Evolutionary conservation across 2,329 filamentous ascomycete species (phyloP), one percentile per base, ranked within the genome.

Genomic region (Didymellaceae sp.): DNA sequence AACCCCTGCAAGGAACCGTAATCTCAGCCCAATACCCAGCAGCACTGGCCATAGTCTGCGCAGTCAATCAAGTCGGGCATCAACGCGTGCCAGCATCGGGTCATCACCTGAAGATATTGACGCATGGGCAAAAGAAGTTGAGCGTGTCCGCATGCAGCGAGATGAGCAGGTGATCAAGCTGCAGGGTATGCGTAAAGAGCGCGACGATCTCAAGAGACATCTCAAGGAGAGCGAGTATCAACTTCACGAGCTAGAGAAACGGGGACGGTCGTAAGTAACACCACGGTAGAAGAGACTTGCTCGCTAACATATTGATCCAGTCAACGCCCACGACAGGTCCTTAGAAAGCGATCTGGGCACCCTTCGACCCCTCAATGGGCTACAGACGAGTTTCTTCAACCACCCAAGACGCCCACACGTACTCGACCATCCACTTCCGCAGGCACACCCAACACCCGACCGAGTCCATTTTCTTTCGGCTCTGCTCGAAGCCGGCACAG

Each of bases 131-230:
- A 59, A 52, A 16, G 68, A 73, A 35, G 59, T 73, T 6, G 70
- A 74, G 31, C 58, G 67, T 14, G 57, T 72, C 13, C 65, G 70
- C 17, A 63, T 71, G 59, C 55, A 68, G 25, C 52, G 71, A 22
- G 54, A 72, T 11, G 70, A 74, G 42, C 63, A 67, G 10, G 66
- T 61, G 0, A 47, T 68, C 3, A 67, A 71, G 38, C 54, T 74
- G n/a, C 64, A 62, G 35, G 68, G 65, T 11, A 61, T 73, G 52
- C 67, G 63, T 42, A 63, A 67, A 31, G 58, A 61, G 3, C 63
- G 68, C 16, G 45, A 57, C 11, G 56, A 67, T 8, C 56, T 73
- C 4, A 70, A 66, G 45, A 71, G 66, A 47, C 62, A 57, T 3
- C 41, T 73, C 24, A 69, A 68, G 34, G 64, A 65, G 2, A 70